phyloP scores from a whole-genome alignment of 2,329 filamentous ascomycete species.

The Coleophoma eucalyptorum region DNA sequence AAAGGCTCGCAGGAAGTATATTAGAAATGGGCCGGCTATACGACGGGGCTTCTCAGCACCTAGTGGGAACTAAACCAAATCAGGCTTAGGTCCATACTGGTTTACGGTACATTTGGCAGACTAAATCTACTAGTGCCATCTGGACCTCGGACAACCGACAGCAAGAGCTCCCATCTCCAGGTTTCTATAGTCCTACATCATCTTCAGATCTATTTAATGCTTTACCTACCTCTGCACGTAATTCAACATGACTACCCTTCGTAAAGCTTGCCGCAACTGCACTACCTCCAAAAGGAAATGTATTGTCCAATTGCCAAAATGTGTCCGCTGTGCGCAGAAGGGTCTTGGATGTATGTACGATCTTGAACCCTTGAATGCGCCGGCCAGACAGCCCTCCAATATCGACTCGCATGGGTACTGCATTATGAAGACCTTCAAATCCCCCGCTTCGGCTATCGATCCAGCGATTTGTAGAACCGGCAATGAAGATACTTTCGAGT shows the following conservation, averaged over 20 bases:
- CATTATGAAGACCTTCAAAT: slow-evolving; percentile 3
- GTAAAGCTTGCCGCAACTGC: slow-evolving; percentile 7
- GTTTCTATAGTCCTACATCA: not conserved
- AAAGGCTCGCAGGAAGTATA: no score
- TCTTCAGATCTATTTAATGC: not conserved
- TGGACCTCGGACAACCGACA: slow-evolving; percentile 1
- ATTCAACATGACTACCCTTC: slow-evolving; percentile 3
- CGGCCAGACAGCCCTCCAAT: not conserved
- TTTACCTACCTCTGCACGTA: not conserved
- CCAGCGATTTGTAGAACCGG: slow-evolving; percentile 4
- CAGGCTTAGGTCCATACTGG: slow-evolving; percentile 1
- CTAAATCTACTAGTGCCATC: not conserved
- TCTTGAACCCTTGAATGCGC: slow-evolving; percentile 3
- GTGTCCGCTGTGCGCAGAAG: slow-evolving; percentile 4
- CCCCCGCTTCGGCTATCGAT: not conserved
- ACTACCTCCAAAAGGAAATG: slow-evolving; percentile 7
- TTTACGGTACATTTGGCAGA: no score
- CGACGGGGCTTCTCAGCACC: not conserved
- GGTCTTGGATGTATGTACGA: slow-evolving; percentile 6
- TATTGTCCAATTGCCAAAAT: slow-evolving; percentile 4
- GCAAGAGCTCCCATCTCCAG: not conserved
- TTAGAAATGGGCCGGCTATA: no score
- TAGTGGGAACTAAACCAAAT: slow-evolving; percentile 6
- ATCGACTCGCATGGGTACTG: slow-evolving; percentile 1
- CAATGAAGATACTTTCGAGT: slow-evolving; percentile 1